A percentile compares a stretch with the other conserved stretches of the same genome.
Evolutionary conservation across 805 yeast genomes (phyloP).

Genomic region (Hanseniaspora lachancei): DNA sequence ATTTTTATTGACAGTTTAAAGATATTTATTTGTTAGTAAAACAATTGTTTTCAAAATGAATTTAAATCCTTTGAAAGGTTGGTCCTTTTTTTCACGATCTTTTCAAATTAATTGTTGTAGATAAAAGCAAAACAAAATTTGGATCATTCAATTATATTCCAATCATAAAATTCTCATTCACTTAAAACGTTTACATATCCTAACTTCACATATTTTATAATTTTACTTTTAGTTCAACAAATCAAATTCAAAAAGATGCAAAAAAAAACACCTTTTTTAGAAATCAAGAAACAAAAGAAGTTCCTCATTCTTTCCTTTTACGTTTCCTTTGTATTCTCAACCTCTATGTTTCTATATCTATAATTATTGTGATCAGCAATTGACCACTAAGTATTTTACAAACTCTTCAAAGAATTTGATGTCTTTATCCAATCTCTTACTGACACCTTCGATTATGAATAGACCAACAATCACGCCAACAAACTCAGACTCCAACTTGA

Average conservation of each 20-base stretch:
- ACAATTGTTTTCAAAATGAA: background rate
- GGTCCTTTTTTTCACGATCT: background rate
- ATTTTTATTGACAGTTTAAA: background rate
- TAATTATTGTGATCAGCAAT: background rate
- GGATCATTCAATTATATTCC: background rate
- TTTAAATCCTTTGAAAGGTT: background rate
- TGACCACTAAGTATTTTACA: conserved; percentile 32
- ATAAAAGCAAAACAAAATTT: background rate
- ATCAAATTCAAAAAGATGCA: no score
- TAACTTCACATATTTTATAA: background rate
- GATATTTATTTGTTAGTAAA: conserved; percentile 2
- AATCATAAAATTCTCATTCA: background rate
- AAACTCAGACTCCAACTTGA: conserved; percentile 94
- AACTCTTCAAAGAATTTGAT: conserved; percentile 92
- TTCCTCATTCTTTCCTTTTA: background rate
- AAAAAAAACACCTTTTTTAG: no score
- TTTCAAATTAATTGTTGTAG: no score
- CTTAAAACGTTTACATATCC: background rate
- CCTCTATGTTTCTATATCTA: background rate
- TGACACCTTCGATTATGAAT: conserved; percentile 81
- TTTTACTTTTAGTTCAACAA: no score
- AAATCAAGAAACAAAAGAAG: background rate
- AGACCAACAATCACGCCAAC: conserved; percentile 92
- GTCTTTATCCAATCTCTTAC: conserved; percentile 84
- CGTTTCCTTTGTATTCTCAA: background rate